Percentiles rank a stretch among this genome's conserved stretches.
These are phyloP conservation scores for Eleusine indica DNA, from an alignment of 176 grass and related monocot genomes.

Conservation along the genomic window DNA sequence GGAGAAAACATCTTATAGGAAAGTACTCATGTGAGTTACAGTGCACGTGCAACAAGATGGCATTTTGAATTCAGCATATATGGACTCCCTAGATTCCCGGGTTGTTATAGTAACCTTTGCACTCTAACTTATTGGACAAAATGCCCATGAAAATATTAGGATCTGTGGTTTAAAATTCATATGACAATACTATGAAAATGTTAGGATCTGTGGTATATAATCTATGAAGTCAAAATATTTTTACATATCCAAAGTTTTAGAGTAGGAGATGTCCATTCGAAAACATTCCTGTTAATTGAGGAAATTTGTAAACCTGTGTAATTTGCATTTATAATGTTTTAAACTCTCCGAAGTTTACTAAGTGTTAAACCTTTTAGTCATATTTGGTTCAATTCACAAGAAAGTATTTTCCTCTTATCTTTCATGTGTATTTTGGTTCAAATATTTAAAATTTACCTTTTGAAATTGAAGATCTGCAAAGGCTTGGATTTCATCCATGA, in stretches of 20 bases:
- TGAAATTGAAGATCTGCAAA: slow-evolving; percentile 73
- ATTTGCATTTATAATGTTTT: not conserved
- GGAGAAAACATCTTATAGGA: not conserved
- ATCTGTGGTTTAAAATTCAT: not conserved
- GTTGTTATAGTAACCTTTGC: not conserved
- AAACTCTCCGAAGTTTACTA: not conserved
- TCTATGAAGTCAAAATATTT: not conserved
- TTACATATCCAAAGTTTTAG: not conserved
- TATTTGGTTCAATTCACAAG: not conserved
- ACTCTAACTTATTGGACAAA: not conserved
- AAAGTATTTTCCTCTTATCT: slow-evolving; percentile 5
- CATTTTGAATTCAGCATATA: not conserved
- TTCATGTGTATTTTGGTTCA: slow-evolving; percentile 31
- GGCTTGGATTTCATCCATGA: slow-evolving; percentile 86
- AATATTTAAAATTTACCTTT: slow-evolving; percentile 36
- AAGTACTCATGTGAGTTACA: not conserved
- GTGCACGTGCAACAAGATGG: not conserved
- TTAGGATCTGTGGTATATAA: not conserved
- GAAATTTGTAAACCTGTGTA: not conserved
- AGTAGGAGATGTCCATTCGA: slow-evolving; percentile 2
- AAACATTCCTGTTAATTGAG: slow-evolving; percentile 1
- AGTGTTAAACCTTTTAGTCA: not conserved
- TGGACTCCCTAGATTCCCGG: not conserved
- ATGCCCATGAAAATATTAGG: not conserved
- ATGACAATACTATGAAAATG: not conserved